Base-by-base conservation (phyloP, 2,329 filamentous ascomycete genomes). In the Aspergillus pseudotamarii region DNA sequence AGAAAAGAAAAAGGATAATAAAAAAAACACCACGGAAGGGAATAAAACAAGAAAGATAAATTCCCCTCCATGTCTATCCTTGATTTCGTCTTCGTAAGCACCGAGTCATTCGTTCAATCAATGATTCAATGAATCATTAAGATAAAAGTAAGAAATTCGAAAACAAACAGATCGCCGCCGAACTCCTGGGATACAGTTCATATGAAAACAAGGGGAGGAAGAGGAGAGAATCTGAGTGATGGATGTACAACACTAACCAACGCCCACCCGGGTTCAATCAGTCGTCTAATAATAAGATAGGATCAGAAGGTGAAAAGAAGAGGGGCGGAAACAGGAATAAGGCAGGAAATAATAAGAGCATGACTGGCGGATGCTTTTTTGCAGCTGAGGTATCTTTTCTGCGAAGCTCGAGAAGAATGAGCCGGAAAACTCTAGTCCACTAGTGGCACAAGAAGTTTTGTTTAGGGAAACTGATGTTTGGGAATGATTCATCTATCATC, bases 401-500 rank as follows among this genome's bases (percentile, higher is more conserved):
- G 48, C 8, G 11, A 32, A 16, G 38, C 10, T n/a, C 30, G 9
- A n/a, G 16, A 26, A 48, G 45, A 48, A 28, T 12, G 45, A n/a
- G 10, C 32, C 6, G 16, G 16, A 36, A 3, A 55, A n/a, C 21
- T n/a, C 51, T 34, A 36, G n/a, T 55, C 32, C 32, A 41, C 30
- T n/a, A 26, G 30, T 50, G 14, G 30, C 19, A 51, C 8, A 32
- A 32, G 2, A 14, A 19, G 21, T 19, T 43, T 36, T n/a, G 45
- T 26, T 32, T 48, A 43, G 46, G 23, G 43, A 51, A 48, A 46
- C 28, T 23, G 43, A 48, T 21, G n/a, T 36, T 38, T 19, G 12
- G 4, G 12, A 23, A 16, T 32, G 21, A 9, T 16, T 38, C 26
- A 32, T 51, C 51, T 12, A 68, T 75, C 73, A 83, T 60, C 75